Evolutionary conservation across 2,329 filamentous ascomycete species (phyloP).

Genomic region (Septoria linicola): DNA sequence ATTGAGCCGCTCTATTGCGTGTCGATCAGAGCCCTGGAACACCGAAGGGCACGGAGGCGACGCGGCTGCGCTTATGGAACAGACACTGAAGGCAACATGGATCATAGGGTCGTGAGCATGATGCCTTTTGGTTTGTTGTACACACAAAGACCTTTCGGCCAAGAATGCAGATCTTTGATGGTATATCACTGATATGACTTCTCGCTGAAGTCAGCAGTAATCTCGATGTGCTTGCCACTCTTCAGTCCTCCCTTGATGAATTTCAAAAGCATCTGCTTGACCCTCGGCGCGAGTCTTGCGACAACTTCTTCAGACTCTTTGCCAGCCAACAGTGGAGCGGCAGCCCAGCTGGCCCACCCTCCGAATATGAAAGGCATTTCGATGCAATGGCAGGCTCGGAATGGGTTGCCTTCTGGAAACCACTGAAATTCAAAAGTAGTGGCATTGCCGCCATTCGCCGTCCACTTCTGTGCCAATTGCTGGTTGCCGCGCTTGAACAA

Average conservation of each 20-base stretch:
- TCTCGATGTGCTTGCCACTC: conserved; percentile 1
- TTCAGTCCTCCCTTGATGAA: conserved; percentile 2
- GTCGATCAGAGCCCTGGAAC: no score
- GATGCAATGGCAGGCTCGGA: conserved; percentile 9
- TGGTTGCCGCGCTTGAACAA: conserved; percentile 4
- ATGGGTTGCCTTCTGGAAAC: conserved; percentile 3
- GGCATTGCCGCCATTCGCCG: neutral
- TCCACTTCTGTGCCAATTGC: conserved; percentile 1
- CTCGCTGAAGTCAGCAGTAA: neutral
- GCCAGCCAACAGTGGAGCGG: neutral
- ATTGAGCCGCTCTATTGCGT: no score
- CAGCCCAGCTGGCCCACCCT: neutral
- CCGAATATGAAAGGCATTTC: conserved; percentile 12
- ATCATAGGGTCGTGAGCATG: no score
- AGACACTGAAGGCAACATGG: no score
- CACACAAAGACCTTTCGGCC: no score
- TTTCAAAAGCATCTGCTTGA: conserved; percentile 3
- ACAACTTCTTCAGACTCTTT: neutral
- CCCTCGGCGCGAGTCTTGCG: neutral
- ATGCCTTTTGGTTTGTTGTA: no score
- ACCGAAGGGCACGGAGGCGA: no score
- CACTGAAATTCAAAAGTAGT: conserved; percentile 9
- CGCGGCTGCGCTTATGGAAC: no score
- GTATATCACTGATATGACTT: conserved; percentile 3
- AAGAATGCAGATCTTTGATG: no score